These are phyloP conservation scores for Kodamaea sp. DNA, from an alignment of 1,139 yeast genomes.

Conservation along the genomic window DNA sequence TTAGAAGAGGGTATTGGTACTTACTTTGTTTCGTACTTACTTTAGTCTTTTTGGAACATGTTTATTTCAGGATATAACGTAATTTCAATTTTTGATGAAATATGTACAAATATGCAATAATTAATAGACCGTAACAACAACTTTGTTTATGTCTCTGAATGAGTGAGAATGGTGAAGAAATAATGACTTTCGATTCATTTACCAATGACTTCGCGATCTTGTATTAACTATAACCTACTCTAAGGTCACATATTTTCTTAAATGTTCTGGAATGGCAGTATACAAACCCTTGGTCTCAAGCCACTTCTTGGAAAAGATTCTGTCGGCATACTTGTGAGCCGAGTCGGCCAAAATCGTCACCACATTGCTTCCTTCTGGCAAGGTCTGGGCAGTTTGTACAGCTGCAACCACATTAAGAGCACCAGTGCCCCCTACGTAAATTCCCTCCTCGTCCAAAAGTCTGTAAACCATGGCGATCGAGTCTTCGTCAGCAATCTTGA, in stretches of 20 bases:
- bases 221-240: too few species aligned
- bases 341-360: constrained; percentile 87
- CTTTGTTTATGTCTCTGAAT: too few species aligned
- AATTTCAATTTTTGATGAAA: too few species aligned
- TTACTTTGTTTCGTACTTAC: too few species aligned
- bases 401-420: constrained; percentile 87
- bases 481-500: constrained; percentile 71
- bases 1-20: too few species aligned
- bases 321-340: constrained; percentile 83
- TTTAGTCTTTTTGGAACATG: too few species aligned
- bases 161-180: background rate
- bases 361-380: constrained; percentile 80
- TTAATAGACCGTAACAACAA: too few species aligned
- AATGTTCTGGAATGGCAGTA: constrained; percentile 66
- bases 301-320: constrained; percentile 79
- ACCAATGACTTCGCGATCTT: background rate
- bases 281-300: constrained; percentile 66
- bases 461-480: constrained; percentile 81
- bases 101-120: too few species aligned
- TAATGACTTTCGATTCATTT: background rate
- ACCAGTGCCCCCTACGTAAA: constrained; percentile 87
- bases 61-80: too few species aligned
- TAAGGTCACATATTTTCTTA: constrained; percentile 61
- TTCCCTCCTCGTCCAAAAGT: constrained; percentile 84
- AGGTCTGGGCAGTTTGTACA: constrained; percentile 62